Percentiles rank a stretch among this genome's conserved stretches.
Evolutionary conservation across 345 rosid species (phyloP).

Genomic region (Euphorbia lathyris): DNA sequence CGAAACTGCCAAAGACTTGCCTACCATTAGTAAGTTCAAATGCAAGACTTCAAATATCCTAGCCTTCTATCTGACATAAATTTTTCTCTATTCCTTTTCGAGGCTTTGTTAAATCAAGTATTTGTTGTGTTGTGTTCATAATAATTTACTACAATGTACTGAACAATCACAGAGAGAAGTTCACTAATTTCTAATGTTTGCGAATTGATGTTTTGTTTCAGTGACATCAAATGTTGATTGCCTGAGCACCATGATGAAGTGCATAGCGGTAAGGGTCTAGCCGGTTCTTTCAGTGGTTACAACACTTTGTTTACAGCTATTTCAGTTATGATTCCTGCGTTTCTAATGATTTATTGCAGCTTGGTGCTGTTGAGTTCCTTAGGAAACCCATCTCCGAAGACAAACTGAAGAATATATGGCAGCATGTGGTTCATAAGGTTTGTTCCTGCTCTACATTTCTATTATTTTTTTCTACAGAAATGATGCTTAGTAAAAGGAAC

Average conservation of each 20-base stretch:
- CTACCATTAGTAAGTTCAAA: constrained; percentile 70
- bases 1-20: constrained; percentile 71
- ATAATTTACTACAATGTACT: neutral
- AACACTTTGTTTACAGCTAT: neutral
- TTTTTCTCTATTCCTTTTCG: neutral
- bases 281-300: neutral
- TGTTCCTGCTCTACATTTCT: constrained; percentile 8
- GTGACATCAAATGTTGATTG: constrained; percentile 80
- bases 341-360: constrained; percentile 50
- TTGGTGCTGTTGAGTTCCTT: constrained; percentile 97
- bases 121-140: neutral
- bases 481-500: neutral
- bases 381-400: constrained; percentile 75
- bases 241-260: constrained; percentile 83
- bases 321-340: neutral
- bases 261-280: constrained; percentile 71
- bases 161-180: neutral
- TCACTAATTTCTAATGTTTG: neutral
- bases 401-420: constrained; percentile 90
- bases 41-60: neutral
- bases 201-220: constrained; percentile 37
- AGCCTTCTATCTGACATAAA: neutral
- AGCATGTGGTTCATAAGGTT: constrained; percentile 96
- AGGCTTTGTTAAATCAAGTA: neutral
- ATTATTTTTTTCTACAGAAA: constrained; percentile 3